Evolutionary conservation across 1,284 basidiomycete species (phyloP), one percentile per base, ranked within the genome.

Genomic region (Wolfiporia cocos): DNA sequence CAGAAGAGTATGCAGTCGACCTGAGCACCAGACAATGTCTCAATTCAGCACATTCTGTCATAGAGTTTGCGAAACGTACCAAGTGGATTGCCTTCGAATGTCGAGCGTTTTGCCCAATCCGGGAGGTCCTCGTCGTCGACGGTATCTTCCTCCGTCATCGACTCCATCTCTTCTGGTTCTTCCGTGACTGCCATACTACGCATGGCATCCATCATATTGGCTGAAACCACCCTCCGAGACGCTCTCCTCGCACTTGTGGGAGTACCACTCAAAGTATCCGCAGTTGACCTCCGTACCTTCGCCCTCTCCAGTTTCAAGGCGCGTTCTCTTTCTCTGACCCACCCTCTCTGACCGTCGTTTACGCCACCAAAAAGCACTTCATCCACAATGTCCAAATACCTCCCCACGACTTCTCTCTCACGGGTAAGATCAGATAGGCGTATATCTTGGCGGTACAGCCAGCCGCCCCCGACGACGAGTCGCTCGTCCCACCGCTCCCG

Each of bases 401-500:
- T 57, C 34, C 60, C 58, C 3, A 92, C 74, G 1, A 74, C 67
- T 2, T 62, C 61, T 43, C 71, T 64, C 58, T 91, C 86, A 53
- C 70, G 72, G 40, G 36, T 55, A 35, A 92, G 61, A 23, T 80
- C 70, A 14, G 61, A 62, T 14, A 84, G 63, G 28, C 53, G 66
- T 38, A 90, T 54, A 49, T 86, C 81, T 49, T 78, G 76, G 41
- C 64, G 71, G 56, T 93, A 93, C 34, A 91, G 58, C 82, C 85
- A 90, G 3, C 88, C 89, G 15, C 78, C 78, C 19, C 81, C 81
- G 4, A 88, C 65, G 0, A 87, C 80, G 4, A 90, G 71, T 17
- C 78, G 69, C 54, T 89, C 84, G 53, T 90, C 88, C 87, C 87
- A 91, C 12, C 71, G 64, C 47, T 83, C 81, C 33, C 72, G 69